Evolutionary conservation across 2,329 filamentous ascomycete species (phyloP), one percentile per base, ranked within the genome.

Genomic region (Beauveria sp.): DNA sequence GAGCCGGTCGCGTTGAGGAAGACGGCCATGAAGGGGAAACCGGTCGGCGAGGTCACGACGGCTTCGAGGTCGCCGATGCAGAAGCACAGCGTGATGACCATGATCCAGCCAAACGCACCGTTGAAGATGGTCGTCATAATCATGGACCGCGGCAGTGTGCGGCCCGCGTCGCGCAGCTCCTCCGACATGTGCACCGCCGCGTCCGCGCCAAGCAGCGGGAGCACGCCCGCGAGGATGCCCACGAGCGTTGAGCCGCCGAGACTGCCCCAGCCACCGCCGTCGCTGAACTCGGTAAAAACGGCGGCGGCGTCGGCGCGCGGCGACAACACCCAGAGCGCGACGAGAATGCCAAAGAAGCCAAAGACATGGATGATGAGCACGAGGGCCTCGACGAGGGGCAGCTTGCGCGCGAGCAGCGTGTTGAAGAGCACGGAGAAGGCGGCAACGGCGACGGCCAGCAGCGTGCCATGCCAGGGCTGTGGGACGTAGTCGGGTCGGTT

Each of bases 301-400:
- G 63, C 52, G 7, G 51, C 37, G 6, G 65, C 44, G 57, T 67
- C 16, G 63, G 68, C 63, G 1, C 66, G 69, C 16, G 73, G 71
- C 0, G 71, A 68, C 61, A 73, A 70, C 3, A 70, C 70, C 66
- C 71, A 70, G 26, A 81, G 73, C 0, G 70, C 67, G n/a, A 74
- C 70, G 65, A 80, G 64, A 5, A 77, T 70, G 1, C 65, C 53
- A 18, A 62, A 53, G 53, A 62, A 62, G 26, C 60, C 60, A 53
- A 62, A 62, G 20, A 62, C 46, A 64, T 81, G 79, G 10, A 79
- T 69, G 53, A 77, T 70, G 1, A 81, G 67, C 16, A 78, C 73
- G 7, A 79, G 61, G 0, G 70, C 72, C 62, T 81, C 77, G 53
- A 81, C 67, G 9, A 72, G 68, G 4, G 79, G 76, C 28, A 81